Evolutionary conservation across 805 yeast genomes (phyloP).

Genomic region (Starmerella powellii): DNA sequence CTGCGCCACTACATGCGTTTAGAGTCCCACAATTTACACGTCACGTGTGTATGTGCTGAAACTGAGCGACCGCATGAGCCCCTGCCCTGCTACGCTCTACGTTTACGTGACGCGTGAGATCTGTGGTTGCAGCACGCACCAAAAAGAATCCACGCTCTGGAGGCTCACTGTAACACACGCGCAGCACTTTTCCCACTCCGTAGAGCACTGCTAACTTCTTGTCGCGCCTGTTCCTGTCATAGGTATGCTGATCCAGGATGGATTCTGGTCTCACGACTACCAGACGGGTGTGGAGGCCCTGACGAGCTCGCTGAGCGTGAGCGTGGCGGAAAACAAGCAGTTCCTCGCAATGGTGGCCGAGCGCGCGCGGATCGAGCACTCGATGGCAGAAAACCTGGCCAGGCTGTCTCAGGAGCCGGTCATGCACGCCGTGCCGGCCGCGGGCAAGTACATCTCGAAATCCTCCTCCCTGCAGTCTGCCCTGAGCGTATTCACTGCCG

Average conservation of each 20-base stretch:
- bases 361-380: conserved; percentile 54
- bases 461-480: conserved; percentile 20
- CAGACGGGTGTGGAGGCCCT: conserved; percentile 29
- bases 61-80: too few relatives aligned
- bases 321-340: conserved; percentile 57
- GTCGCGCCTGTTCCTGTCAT: too few relatives aligned
- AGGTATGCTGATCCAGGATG: conserved; percentile 22
- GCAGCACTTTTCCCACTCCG: too few relatives aligned
- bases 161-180: too few relatives aligned
- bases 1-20: too few relatives aligned
- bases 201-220: too few relatives aligned
- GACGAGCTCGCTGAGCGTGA: conserved; percentile 32
- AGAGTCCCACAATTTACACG: too few relatives aligned
- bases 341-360: conserved; percentile 47
- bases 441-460: neutral
- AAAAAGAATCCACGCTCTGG: too few relatives aligned
- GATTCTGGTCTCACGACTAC: conserved; percentile 31
- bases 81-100: too few relatives aligned
- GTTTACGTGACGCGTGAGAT: too few relatives aligned
- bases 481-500: conserved; percentile 39
- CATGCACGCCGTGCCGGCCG: conserved; percentile 14
- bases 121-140: too few relatives aligned
- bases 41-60: too few relatives aligned
- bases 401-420: conserved; percentile 32
- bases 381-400: conserved; percentile 47